Base-by-base conservation (phyloP, 108 stramenopile species). In the Conticribra guillardii region DNA sequence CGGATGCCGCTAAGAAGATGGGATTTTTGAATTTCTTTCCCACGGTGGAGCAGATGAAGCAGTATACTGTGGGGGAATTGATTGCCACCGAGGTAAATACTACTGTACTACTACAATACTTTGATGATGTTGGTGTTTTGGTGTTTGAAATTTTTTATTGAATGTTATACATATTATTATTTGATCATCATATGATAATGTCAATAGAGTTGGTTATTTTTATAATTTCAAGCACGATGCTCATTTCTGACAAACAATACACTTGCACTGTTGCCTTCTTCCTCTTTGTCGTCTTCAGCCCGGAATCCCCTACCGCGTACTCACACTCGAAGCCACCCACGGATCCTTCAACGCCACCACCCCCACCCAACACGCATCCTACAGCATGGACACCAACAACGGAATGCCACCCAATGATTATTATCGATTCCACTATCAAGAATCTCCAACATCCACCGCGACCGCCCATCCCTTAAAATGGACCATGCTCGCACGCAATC, bases 1-100 rank as follows among this genome's bases (percentile, higher is more conserved):
- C 28, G 26, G 22, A 31, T 14, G 33, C 5, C 9, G 16, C 16
- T 4, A 4, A 41, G 23, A 71, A 63, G 17, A 4, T 55, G 37
- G 41, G 41, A 27, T 62, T 29, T 62, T 19, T 74, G 14, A 67
- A 67, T 52, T 74, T 74, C 66, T 74, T 74, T 27, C 73, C 73
- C 15, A 74, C 73, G 28, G 51, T 60, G 47, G 73, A 52, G 28
- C 67, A 74, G 32, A 68, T 74, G 73, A 18, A 44, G 11, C 65
- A 60, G 47, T 74, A 74, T 58, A 52, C 59, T 0, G 31, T 68
- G 32, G 59, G 67, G 3, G 54, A 33, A 3, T 37, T 74, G 33
- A 41, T 74, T 45, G 67, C 73, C 7, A 21, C 19, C 5, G 55
- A 61, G 60, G 70, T 71, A 11, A 59, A 57, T 23, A 3, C 9